Evolutionary conservation across 257 asterid genomes (phyloP), one percentile per base, ranked within the genome.

Genomic region (Scutellaria baicalensis): DNA sequence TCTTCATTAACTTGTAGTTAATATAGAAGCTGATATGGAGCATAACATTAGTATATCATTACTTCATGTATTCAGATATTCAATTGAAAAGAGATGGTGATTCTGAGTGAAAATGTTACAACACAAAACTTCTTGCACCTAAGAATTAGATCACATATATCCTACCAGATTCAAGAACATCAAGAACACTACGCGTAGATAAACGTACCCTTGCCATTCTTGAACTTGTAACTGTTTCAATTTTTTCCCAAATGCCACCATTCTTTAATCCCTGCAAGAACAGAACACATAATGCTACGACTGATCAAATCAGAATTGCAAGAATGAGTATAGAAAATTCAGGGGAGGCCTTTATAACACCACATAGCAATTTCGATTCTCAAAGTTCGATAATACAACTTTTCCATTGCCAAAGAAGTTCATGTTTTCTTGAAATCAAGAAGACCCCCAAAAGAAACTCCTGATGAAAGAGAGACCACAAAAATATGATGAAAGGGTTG

Each of bases 1-100:
- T 91, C 95, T 91, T 91, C 97, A 91, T 91, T 57, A 89, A 64
- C 83, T 91, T 91, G 90, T 91, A 91, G 80, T 85, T 81, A 66
- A 91, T 87, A 72, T 91, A 91, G 81, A 84, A 85, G 83, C 97
- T 91, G 87, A 50, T 68, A 48, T 55, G 47, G 52, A 49, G 48
- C 40, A 54, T 27, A 31, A 13, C 73, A 54, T n/a, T n/a, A 27
- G 3, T 27, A 27, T 27, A 27, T 27, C 33, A 27, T 27, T 27
- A 27, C 33, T 27, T 27, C 27, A 27, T 27, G 33, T 27, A 27
- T 27, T 27, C 33, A 27, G 33, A 27, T 27, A 1, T 27, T 27
- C 33, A 27, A 23, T 3, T 51, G 10, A 6, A 44, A 18, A 2
- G 18, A 23, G 36, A 17, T 21, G 23, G 23, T 4, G 5, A 8